phyloP scores from a whole-genome alignment of 495 filamentous ascomycete species.

The Monascus purpureus region DNA sequence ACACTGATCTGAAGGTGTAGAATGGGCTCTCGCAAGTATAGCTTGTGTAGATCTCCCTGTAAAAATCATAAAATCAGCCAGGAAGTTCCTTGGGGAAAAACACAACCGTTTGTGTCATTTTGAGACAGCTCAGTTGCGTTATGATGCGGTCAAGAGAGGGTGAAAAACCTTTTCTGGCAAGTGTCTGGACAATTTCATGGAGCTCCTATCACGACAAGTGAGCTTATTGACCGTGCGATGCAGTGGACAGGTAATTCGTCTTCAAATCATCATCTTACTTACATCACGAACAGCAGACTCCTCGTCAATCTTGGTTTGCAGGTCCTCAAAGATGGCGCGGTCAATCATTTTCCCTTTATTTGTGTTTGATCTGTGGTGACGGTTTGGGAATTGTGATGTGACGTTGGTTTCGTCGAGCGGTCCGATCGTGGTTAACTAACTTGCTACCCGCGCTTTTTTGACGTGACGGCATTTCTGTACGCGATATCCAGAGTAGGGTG shows the following conservation, averaged over 20 bases:
- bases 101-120: too few relatives aligned
- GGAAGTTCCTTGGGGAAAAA: too few relatives aligned
- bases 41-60: conserved; percentile 55
- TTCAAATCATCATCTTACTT: too few relatives aligned
- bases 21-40: conserved; percentile 77
- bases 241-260: too few relatives aligned
- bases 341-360: conserved; percentile 42
- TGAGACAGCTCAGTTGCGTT: too few relatives aligned
- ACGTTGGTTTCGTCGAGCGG: not conserved
- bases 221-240: too few relatives aligned
- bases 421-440: too few relatives aligned
- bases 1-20: conserved; percentile 67
- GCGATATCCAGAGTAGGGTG: too few relatives aligned
- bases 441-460: too few relatives aligned
- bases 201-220: conserved; percentile 43
- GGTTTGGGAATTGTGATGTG: conserved; percentile 5
- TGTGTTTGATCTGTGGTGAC: conserved; percentile 4
- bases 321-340: conserved; percentile 69
- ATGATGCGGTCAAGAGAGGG: too few relatives aligned
- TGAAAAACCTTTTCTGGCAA: conserved; percentile 57
- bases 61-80: conserved; percentile 3
- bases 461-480: too few relatives aligned
- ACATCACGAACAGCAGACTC: conserved; percentile 69
- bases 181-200: conserved; percentile 59
- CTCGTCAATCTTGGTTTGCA: conserved; percentile 83